These are phyloP conservation scores for Daldinia sp. DNA, from an alignment of 2,329 filamentous ascomycete species.

Conservation along the genomic window DNA sequence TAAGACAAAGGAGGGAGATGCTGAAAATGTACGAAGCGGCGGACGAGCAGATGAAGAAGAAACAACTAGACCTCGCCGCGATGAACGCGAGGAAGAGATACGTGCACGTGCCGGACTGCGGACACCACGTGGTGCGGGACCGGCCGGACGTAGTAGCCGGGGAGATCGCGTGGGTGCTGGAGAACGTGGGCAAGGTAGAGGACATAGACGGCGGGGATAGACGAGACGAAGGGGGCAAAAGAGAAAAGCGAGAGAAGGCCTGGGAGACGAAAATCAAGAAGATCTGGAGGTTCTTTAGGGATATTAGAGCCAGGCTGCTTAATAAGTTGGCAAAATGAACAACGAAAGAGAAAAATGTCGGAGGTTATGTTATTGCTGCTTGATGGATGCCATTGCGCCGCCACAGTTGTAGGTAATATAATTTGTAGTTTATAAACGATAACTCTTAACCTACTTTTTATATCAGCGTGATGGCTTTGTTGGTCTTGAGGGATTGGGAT, in stretches of 20 bases:
- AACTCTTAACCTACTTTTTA: not conserved
- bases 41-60: conserved; percentile 43
- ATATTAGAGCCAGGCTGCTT: not conserved
- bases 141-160: conserved; percentile 39
- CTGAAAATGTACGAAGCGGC: conserved; percentile 35
- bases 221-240: not conserved
- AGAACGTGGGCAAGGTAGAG: conserved; percentile 16
- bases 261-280: not conserved
- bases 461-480: not conserved
- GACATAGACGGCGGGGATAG: not conserved
- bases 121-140: conserved; percentile 42
- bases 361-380: not conserved
- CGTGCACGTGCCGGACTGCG: conserved; percentile 40
- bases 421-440: not conserved
- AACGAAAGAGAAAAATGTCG: too few relatives aligned
- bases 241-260: not conserved
- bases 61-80: conserved; percentile 39
- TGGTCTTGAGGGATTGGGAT: too few relatives aligned
- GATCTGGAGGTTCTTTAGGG: conserved; percentile 10
- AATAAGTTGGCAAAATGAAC: conserved; percentile 1
- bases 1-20: conserved; percentile 31
- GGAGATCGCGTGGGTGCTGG: conserved; percentile 44
- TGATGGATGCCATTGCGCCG: not conserved
- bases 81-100: conserved; percentile 30
- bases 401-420: not conserved